These are phyloP conservation scores for Inonotus hispidus DNA, from an alignment of 1,284 basidiomycete genomes.

Conservation along the genomic window DNA sequence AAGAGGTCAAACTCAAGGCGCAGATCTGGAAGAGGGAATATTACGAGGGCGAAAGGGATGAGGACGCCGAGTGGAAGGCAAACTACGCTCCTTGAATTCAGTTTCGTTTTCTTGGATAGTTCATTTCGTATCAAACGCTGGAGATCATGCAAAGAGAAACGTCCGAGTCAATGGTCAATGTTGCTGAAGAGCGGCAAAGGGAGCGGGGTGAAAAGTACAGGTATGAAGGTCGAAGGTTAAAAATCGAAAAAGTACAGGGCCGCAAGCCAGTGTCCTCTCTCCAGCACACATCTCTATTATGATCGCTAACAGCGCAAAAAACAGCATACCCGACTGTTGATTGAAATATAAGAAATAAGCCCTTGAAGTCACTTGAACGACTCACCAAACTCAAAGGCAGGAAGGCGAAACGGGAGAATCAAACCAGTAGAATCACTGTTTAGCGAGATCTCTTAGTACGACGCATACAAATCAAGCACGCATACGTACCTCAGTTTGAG, in stretches of 20 bases:
- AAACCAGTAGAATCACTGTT: not conserved
- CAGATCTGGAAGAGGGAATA: slow-evolving; percentile 91
- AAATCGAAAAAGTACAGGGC: slow-evolving; percentile 15
- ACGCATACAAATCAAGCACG: too few species aligned
- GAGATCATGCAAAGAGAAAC: not conserved
- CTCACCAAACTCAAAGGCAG: not conserved
- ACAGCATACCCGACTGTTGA: not conserved
- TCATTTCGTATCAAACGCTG: not conserved
- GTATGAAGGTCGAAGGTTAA: not conserved
- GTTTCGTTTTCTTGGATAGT: not conserved
- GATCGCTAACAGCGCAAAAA: not conserved
- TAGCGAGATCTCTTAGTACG: not conserved
- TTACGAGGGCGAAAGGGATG: slow-evolving; percentile 61
- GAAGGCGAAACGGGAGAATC: not conserved
- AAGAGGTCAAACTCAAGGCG: slow-evolving; percentile 75
- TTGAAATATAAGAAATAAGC: not conserved
- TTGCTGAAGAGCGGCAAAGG: slow-evolving; percentile 16
- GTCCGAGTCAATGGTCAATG: slow-evolving; percentile 1
- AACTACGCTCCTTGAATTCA: slow-evolving; percentile 33
- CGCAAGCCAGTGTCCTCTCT: slow-evolving; percentile 18
- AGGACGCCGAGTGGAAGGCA: slow-evolving; percentile 69
- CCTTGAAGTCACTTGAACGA: not conserved
- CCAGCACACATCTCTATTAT: slow-evolving; percentile 11
- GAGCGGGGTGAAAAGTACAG: not conserved
- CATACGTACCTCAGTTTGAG: slow-evolving; percentile 16